A percentile compares a stretch with the other conserved stretches of the same genome.
Evolutionary conservation across 352 stramenopile species (phyloP).

Genomic region (Pythium sukuiense): DNA sequence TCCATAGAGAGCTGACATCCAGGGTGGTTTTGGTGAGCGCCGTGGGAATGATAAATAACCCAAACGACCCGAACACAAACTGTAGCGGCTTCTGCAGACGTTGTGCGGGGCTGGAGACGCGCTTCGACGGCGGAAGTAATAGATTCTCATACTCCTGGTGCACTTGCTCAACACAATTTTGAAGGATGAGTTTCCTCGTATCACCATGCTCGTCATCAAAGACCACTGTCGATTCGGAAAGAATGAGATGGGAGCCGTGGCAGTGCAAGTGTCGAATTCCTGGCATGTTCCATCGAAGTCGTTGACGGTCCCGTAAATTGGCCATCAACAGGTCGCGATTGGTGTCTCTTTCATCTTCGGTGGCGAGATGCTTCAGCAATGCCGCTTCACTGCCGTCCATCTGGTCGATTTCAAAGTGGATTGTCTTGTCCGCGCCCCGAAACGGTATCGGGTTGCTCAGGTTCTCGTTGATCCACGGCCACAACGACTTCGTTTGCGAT

Average conservation of each 20-base stretch:
- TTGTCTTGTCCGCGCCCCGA: slow-evolving; percentile 22
- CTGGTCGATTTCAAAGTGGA: slow-evolving; percentile 36
- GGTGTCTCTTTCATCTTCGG: slow-evolving; percentile 1
- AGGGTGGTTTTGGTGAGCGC: slow-evolving; percentile 5
- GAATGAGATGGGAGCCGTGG: slow-evolving; percentile 46
- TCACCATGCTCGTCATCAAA: slow-evolving; percentile 10
- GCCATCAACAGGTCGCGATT: slow-evolving; percentile 21
- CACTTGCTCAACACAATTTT: slow-evolving; percentile 22
- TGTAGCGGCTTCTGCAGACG: slow-evolving; percentile 29
- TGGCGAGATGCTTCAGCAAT: neutral
- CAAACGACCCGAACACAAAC: slow-evolving; percentile 43
- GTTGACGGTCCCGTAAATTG: slow-evolving; percentile 51
- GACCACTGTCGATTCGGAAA: slow-evolving; percentile 31
- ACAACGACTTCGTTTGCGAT: slow-evolving; percentile 1
- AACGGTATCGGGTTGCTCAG: slow-evolving; percentile 17
- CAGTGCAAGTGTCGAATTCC: slow-evolving; percentile 45
- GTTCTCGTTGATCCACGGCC: slow-evolving; percentile 28
- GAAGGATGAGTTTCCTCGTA: slow-evolving; percentile 4
- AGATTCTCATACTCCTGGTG: slow-evolving; percentile 49
- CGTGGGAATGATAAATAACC: slow-evolving; percentile 50
- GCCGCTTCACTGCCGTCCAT: slow-evolving; percentile 7
- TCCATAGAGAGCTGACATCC: slow-evolving; percentile 29
- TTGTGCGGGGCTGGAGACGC: slow-evolving; percentile 16
- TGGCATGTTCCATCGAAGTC: slow-evolving; percentile 57
- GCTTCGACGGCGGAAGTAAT: slow-evolving; percentile 52